phyloP scores from a whole-genome alignment of 495 filamentous ascomycete genomes.

The Aspergillus panamensis region DNA sequence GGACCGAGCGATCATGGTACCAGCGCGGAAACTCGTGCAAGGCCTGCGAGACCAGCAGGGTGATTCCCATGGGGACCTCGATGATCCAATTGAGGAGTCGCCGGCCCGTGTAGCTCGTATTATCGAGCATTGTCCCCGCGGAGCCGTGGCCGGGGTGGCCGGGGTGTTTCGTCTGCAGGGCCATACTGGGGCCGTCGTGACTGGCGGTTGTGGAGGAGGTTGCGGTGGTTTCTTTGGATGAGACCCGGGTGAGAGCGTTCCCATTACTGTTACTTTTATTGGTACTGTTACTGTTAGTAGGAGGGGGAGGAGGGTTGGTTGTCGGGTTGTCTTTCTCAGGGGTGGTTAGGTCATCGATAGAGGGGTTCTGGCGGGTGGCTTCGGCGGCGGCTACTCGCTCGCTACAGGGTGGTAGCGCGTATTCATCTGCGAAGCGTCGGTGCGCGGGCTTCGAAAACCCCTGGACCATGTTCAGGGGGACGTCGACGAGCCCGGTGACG shows the following conservation, averaged over 20 bases:
- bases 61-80: constrained; percentile 71
- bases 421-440: constrained; percentile 13
- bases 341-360: neutral
- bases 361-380: neutral
- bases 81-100: constrained; percentile 29
- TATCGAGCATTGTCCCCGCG: no score
- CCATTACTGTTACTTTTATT: no score
- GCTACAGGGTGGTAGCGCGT: constrained; percentile 8
- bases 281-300: no score
- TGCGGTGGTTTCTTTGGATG: neutral
- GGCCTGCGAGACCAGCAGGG: constrained; percentile 61
- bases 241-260: no score
- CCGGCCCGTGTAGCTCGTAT: constrained; percentile 12
- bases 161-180: no score
- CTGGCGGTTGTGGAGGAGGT: neutral
- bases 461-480: constrained; percentile 68
- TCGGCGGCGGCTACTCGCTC: neutral
- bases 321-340: no score
- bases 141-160: no score
- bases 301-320: no score
- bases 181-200: constrained; percentile 8
- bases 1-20: constrained; percentile 66
- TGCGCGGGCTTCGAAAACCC: constrained; percentile 14
- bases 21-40: constrained; percentile 70
- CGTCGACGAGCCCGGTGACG: constrained; percentile 72